Conservation (phyloP, 1,284 basidiomycete genomes). For the Tilletiaria anomala region DNA sequence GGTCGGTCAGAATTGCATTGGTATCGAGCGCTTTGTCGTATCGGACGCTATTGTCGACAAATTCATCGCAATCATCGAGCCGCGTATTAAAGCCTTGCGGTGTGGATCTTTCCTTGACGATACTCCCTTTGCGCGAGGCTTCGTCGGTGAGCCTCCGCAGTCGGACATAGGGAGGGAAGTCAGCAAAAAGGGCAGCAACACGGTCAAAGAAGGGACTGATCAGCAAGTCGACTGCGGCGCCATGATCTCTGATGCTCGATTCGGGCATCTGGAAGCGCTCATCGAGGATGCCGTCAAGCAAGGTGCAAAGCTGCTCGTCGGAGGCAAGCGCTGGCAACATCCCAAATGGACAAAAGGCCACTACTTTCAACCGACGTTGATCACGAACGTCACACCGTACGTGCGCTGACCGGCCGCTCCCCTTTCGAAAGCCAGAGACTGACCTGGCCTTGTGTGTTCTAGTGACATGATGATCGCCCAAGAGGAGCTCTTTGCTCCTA, state of each 20-base stretch:
- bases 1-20: conserved; percentile 89
- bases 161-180: too few relatives aligned
- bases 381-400: conserved; percentile 64
- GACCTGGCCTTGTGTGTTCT: not conserved
- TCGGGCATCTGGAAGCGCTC: conserved; percentile 56
- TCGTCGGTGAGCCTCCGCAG: conserved; percentile 45
- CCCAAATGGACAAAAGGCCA: conserved; percentile 50
- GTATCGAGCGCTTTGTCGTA: conserved; percentile 50
- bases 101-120: conserved; percentile 31
- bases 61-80: conserved; percentile 45
- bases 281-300: conserved; percentile 56
- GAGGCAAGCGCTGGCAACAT: conserved; percentile 54
- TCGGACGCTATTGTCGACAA: conserved; percentile 59
- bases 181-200: conserved; percentile 1
- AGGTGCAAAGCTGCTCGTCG: conserved; percentile 58
- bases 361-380: conserved; percentile 76
- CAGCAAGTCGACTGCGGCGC: conserved; percentile 59
- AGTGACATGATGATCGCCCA: conserved; percentile 30
- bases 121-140: conserved; percentile 44
- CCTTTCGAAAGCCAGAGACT: not conserved
- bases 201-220: too few relatives aligned
- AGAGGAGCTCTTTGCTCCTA: conserved; percentile 30
- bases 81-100: conserved; percentile 18
- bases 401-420: conserved; percentile 19
- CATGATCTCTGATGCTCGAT: conserved; percentile 59